Evolutionary conservation across 2,329 filamentous ascomycete species (phyloP).

Genomic region (Aspergillus novoparasiticus): DNA sequence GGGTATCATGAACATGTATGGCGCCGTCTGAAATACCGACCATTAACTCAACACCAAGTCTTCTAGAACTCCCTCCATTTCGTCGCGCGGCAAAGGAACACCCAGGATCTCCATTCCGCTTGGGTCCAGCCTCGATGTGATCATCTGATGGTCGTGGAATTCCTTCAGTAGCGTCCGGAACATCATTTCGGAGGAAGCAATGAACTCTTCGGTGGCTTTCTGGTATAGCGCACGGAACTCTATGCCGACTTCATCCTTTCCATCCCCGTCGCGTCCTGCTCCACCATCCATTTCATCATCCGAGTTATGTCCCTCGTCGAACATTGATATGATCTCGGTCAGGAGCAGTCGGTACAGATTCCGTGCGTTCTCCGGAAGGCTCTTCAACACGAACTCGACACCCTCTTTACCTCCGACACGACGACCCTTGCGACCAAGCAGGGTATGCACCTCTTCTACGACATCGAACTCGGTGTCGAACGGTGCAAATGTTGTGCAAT

Average conservation of each 20-base stretch:
- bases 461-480: conserved; percentile 76
- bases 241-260: conserved; percentile 61
- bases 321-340: conserved; percentile 75
- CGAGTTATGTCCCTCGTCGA: conserved; percentile 54
- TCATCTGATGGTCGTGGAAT: conserved; percentile 98
- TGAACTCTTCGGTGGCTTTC: conserved; percentile 94
- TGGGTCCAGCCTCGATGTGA: conserved; percentile 82
- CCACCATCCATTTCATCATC: conserved; percentile 54
- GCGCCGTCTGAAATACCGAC: conserved; percentile 6
- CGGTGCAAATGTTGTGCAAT: conserved; percentile 84
- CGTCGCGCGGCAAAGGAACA: conserved; percentile 82
- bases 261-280: conserved; percentile 28
- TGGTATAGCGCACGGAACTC: conserved; percentile 92
- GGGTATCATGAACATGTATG: conserved; percentile 38
- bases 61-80: conserved; percentile 85
- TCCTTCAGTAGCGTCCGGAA: conserved; percentile 94
- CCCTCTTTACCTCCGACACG: conserved; percentile 87
- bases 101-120: conserved; percentile 83
- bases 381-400: conserved; percentile 85
- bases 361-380: conserved; percentile 87
- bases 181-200: conserved; percentile 93
- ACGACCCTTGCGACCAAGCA: conserved; percentile 78
- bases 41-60: conserved; percentile 58
- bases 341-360: conserved; percentile 84
- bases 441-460: conserved; percentile 85